These are phyloP conservation scores for Primulina huaijiensis DNA, from an alignment of 257 asterid species.

Conservation along the genomic window DNA sequence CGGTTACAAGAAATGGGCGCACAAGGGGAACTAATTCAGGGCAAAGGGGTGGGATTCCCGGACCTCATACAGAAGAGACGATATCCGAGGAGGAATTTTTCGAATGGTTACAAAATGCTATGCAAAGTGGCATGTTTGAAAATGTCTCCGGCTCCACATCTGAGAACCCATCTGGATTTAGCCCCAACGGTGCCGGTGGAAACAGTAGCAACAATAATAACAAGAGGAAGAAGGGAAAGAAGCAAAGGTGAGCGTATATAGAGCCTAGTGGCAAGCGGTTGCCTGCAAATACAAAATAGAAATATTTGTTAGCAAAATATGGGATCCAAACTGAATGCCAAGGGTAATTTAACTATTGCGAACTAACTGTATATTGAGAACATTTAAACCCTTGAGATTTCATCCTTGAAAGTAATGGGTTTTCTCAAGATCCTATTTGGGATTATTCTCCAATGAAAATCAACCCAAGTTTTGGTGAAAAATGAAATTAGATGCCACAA, in stretches of 20 bases:
- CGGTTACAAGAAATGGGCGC: slow-evolving; percentile 48
- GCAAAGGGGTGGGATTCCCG: slow-evolving; percentile 54
- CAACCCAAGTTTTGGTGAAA: too few species aligned
- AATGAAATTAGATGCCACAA: too few species aligned
- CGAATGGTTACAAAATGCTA: slow-evolving; percentile 82
- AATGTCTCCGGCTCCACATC: slow-evolving; percentile 40
- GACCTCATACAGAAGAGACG: slow-evolving; percentile 59
- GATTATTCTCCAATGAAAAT: too few species aligned
- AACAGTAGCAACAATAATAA: slow-evolving; percentile 31
- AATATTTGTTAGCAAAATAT: not conserved
- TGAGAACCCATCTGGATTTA: slow-evolving; percentile 42
- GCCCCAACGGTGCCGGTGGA: slow-evolving; percentile 39
- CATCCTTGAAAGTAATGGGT: too few species aligned
- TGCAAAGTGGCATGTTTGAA: slow-evolving; percentile 67
- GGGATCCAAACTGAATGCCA: not conserved
- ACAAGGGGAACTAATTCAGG: slow-evolving; percentile 56
- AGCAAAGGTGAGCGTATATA: slow-evolving; percentile 41
- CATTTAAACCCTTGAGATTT: slow-evolving; percentile 13
- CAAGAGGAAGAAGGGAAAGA: slow-evolving; percentile 89
- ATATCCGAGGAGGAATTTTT: slow-evolving; percentile 87
- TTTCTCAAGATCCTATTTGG: too few species aligned
- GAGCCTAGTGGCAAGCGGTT: not conserved
- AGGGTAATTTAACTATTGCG: slow-evolving; percentile 18
- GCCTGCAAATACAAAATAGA: slow-evolving; percentile 12
- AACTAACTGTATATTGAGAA: slow-evolving; percentile 32